Conservation (phyloP, 139 green algal genomes). For the Volvox africanus region DNA sequence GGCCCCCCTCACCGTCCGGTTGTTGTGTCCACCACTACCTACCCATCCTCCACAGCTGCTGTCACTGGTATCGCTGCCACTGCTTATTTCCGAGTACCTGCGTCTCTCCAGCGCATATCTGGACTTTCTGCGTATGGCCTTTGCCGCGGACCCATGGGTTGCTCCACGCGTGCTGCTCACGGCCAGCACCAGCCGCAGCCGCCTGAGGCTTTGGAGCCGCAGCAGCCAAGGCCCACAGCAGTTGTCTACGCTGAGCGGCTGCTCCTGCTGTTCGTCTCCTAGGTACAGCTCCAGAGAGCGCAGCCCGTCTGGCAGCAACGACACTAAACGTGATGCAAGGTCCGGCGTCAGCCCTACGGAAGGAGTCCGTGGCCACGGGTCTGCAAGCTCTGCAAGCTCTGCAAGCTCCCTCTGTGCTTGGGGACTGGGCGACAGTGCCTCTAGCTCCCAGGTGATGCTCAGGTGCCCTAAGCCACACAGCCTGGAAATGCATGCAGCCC, state of each 20-base stretch:
- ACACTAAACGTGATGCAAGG: not conserved
- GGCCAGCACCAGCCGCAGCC: conserved; percentile 35
- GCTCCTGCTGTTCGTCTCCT: not conserved
- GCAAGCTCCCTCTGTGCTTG: not conserved
- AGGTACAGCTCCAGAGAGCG: conserved; percentile 39
- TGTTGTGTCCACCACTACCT: not conserved
- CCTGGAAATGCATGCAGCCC: not conserved
- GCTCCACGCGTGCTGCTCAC: not conserved
- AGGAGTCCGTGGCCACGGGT: not conserved
- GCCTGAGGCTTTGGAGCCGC: not conserved
- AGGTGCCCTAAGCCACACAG: conserved; percentile 1
- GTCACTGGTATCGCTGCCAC: not conserved
- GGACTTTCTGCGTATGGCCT: not conserved
- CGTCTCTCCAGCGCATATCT: not conserved
- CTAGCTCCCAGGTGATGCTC: conserved; percentile 27
- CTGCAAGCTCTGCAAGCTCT: not conserved
- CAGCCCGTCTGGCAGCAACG: not conserved
- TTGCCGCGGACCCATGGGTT: not conserved
- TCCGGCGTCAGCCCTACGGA: not conserved
- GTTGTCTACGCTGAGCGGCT: not conserved
- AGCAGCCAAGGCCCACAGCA: not conserved
- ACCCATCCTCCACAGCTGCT: not conserved
- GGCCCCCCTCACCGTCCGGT: not conserved
- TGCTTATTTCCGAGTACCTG: not conserved
- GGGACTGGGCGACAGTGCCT: not conserved